Evolutionary conservation across 345 rosid genomes (phyloP), one percentile per base, ranked within the genome.

Genomic region (Leavenworthia alabamica): DNA sequence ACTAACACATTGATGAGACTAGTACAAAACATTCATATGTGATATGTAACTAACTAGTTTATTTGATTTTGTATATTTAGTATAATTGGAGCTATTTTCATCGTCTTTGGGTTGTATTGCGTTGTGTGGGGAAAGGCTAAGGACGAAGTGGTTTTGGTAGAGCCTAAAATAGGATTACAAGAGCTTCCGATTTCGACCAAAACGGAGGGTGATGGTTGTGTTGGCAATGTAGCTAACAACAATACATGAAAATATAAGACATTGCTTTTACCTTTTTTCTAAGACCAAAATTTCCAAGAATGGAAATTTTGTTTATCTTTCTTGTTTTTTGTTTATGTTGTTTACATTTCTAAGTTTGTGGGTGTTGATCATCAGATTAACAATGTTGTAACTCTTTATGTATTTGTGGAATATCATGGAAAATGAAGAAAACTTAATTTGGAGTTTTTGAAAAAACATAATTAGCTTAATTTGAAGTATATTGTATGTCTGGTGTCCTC

Each of bases 61-160:
- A 12, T 23, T 26, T 59, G 2, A 3, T 39, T 15, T 14, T 60
- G 42, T 60, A 9, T 2, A 62, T 71, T 35, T 78, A 92, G 96
- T 77, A 58, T 93, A 64, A 74, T 89, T 4, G 99, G 97, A 35
- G 91, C 99, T 2, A 46, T 81, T 37, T 9, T 86, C 62, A 85
- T 93, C 44, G 99, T 89, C 3, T 11, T 78, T 6, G 99, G 97
- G 4, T 80, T 89, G 5, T 89, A 93, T 74, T 60, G 77, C 1
- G 97, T 93, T 1, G 89, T 84, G 60, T 89, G 99, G 99, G 99
- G 97, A 2, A 93, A 93, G 72, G 77, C 83, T 79, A 93, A 89
- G 53, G 97, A 93, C 13, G 26, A 8, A 28, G 36, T 13, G 47
- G 36, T 75, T 5, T 24, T 52, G 16, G 29, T 40, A 0, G 72